Evolutionary conservation across 495 filamentous ascomycete species (phyloP), one percentile per base, ranked within the genome.

Genomic region (Penicillium paradoxum): DNA sequence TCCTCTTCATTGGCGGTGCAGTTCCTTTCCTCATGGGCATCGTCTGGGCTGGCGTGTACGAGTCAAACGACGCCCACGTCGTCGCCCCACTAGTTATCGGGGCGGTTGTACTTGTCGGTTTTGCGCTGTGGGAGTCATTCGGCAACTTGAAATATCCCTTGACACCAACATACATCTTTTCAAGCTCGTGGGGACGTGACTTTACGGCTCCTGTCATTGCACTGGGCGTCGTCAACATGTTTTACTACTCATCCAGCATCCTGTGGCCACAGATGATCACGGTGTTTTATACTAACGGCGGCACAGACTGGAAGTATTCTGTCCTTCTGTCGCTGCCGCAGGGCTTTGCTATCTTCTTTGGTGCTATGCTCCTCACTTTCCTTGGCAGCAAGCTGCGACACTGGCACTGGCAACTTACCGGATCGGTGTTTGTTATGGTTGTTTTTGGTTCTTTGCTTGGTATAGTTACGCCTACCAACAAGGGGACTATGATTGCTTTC

Each of bases 221-320:
- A 1, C 44, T 62, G 22, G 58, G 53, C 7, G 62, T 65, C 14
- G 53, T 65, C 39, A 65, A 62, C 41, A 65, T 65, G 62, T 65
- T 65, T 41, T 65, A 65, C 48, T 65, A 62, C 41, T 65, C 62
- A 1, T 62, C 59, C 13, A 65, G 59, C 38, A 65, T 65, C 33
- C 18, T 65, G 36, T 65, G 59, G 58, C 62, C 62, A 3, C 53
- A 62, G 43, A 65, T 65, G 62, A 65, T 54, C 29, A 62, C 53
- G 1, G 53, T 51, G 0, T 56, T 65, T 18, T 65, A 62, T 32
- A 59, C 59, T 3, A 57, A 62, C 17, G 56, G 54, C 19, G 58
- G 56, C 3, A 42, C 45, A 1, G 59, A 65, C 48, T 65, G 59
- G 58, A 54, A 53, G 33, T 59, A 62, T 25, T 52, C 62, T 1